Conservation (phyloP, 495 filamentous ascomycete species). For the Terfezia boudieri region DNA sequence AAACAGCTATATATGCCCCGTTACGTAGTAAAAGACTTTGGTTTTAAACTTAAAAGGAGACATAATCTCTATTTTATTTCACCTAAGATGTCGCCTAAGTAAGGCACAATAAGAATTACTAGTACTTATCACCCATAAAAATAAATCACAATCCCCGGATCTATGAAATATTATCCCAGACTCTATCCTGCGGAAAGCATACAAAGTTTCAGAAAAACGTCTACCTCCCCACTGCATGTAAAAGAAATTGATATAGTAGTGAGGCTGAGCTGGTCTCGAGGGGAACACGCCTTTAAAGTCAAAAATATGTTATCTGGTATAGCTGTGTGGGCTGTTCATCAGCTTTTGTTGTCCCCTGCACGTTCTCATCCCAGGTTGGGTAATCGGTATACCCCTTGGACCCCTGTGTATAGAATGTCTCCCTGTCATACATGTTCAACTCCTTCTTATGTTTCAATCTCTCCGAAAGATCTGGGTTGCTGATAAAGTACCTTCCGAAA, state of each 20-base stretch:
- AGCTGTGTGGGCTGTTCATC: background rate
- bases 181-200: background rate
- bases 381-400: constrained; percentile 44
- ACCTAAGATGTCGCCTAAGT: no score
- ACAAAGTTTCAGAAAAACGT: background rate
- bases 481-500: constrained; percentile 43
- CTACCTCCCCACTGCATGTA: no score
- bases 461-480: constrained; percentile 50
- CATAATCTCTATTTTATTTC: no score
- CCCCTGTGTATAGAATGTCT: constrained; percentile 34
- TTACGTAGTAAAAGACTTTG: no score
- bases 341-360: background rate
- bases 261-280: no score
- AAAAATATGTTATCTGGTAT: no score
- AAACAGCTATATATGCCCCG: no score
- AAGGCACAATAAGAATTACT: background rate
- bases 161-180: constrained; percentile 3
- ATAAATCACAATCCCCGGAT: constrained; percentile 9
- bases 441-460: constrained; percentile 33
- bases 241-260: no score
- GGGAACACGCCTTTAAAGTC: no score
- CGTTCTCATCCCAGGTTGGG: constrained; percentile 11
- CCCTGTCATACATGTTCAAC: constrained; percentile 33
- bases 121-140: constrained; percentile 5
- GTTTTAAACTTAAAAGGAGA: no score